phyloP scores from a whole-genome alignment of 1,284 basidiomycete genomes.

The Laetiporus sulphureus region DNA sequence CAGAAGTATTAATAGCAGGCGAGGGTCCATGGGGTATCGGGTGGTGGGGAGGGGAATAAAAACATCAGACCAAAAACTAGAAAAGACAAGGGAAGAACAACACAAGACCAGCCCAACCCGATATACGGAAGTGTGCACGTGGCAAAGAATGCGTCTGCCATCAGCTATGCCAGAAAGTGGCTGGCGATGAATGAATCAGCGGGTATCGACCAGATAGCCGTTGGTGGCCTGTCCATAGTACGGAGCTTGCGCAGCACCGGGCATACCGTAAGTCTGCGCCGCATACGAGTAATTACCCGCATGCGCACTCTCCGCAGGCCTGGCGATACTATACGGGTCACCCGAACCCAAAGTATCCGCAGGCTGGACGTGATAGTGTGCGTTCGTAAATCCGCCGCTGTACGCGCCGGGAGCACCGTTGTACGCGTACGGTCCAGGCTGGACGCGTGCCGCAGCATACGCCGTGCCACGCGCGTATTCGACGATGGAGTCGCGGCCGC shows the following conservation, averaged over 20 bases:
- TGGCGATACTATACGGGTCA: conserved; percentile 23
- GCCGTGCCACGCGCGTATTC: conserved; percentile 24
- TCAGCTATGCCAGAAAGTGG: too few relatives aligned
- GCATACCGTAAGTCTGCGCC: too few relatives aligned
- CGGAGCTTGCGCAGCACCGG: background rate
- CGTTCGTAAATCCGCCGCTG: conserved; percentile 11
- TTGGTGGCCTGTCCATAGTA: background rate
- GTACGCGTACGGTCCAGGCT: conserved; percentile 20
- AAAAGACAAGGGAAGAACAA: too few relatives aligned
- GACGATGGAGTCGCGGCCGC: conserved; percentile 19
- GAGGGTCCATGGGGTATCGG: too few relatives aligned
- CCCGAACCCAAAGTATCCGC: conserved; percentile 11
- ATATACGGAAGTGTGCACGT: too few relatives aligned
- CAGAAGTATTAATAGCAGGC: too few relatives aligned
- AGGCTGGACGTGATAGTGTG: conserved; percentile 7
- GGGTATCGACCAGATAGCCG: background rate
- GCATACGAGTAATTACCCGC: background rate
- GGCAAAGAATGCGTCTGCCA: too few relatives aligned
- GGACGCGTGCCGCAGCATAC: conserved; percentile 18
- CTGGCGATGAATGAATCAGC: too few relatives aligned
- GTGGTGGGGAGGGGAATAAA: too few relatives aligned
- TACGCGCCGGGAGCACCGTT: conserved; percentile 12
- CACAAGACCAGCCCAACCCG: too few relatives aligned
- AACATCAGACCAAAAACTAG: too few relatives aligned
- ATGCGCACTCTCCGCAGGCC: conserved; percentile 12